These are phyloP conservation scores for Flaveria floridana DNA, from an alignment of 140 eudicot genomes.

Conservation along the genomic window DNA sequence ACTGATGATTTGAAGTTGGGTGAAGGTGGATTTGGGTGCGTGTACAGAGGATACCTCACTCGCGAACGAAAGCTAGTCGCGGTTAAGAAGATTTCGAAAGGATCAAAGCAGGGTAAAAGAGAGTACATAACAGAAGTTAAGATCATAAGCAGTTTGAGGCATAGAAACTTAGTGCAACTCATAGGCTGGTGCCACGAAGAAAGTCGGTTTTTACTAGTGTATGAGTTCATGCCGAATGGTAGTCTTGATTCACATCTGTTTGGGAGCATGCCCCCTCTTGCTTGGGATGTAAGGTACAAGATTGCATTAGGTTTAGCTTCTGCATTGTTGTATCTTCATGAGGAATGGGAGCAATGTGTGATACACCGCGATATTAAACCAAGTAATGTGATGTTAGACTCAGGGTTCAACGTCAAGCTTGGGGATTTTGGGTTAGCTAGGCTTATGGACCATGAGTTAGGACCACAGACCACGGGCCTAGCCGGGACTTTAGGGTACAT, in stretches of 20 bases:
- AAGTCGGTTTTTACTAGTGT: conserved; percentile 44
- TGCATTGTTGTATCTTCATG: conserved; percentile 59
- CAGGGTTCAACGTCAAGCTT: conserved; percentile 53
- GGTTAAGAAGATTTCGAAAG: conserved; percentile 56
- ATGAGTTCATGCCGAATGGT: conserved; percentile 61
- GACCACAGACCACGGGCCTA: conserved; percentile 45
- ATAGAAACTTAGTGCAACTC: conserved; percentile 58
- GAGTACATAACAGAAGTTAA: conserved; percentile 55
- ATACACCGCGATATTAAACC: conserved; percentile 64
- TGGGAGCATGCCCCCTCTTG: conserved; percentile 35
- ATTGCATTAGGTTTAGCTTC: conserved; percentile 61
- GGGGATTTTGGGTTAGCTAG: conserved; percentile 69
- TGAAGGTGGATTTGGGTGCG: conserved; percentile 72
- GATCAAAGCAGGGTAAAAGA: conserved; percentile 59
- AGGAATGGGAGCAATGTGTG: conserved; percentile 62
- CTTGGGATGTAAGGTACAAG: conserved; percentile 47
- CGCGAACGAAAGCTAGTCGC: conserved; percentile 41
- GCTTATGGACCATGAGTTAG: conserved; percentile 52
- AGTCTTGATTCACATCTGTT: conserved; percentile 54
- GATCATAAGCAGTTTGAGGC: conserved; percentile 54
- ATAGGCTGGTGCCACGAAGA: conserved; percentile 64
- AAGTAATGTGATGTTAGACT: conserved; percentile 64
- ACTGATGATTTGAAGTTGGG: conserved; percentile 50
- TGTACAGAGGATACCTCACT: conserved; percentile 48
- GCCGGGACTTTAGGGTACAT: conserved; percentile 64